Evolutionary conservation across 768 basidiomycete genomes (phyloP).

Genomic region (Amanita exitialis): DNA sequence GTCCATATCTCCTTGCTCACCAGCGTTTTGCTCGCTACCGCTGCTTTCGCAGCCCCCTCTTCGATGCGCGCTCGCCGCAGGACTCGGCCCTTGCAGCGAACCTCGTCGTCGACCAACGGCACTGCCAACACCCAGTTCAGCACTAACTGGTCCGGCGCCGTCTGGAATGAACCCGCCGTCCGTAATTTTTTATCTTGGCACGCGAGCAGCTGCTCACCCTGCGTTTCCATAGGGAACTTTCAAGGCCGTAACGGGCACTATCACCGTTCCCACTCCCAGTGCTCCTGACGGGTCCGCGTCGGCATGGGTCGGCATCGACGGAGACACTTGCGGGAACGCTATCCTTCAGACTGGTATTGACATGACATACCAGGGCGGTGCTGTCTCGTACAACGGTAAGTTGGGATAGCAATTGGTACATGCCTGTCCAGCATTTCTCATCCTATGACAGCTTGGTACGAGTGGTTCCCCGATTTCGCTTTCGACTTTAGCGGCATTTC

Average conservation of each 20-base stretch:
- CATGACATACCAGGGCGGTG: conserved; percentile 14
- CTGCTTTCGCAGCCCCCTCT: neutral
- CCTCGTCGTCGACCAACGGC: conserved; percentile 7
- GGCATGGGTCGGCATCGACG: conserved; percentile 27
- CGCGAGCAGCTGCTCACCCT: neutral
- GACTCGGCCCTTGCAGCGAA: neutral
- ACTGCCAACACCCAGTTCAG: conserved; percentile 18
- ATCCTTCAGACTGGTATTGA: conserved; percentile 27
- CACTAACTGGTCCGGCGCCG: conserved; percentile 26
- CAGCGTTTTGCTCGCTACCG: neutral
- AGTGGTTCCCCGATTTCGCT: neutral
- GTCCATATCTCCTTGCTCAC: neutral
- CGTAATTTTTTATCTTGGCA: neutral
- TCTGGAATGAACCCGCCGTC: conserved; percentile 17
- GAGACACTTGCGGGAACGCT: conserved; percentile 22
- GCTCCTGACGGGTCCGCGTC: conserved; percentile 19
- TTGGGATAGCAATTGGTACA: neutral
- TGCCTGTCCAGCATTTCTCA: too few relatives aligned
- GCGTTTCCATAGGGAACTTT: neutral
- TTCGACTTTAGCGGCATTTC: neutral
- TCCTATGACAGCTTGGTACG: neutral
- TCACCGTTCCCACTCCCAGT: conserved; percentile 20
- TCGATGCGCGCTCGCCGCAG: neutral
- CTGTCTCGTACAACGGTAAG: neutral
- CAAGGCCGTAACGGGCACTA: conserved; percentile 22